Conservation (phyloP, 805 yeast species). For the Naumovozyma dairenensis region DNA sequence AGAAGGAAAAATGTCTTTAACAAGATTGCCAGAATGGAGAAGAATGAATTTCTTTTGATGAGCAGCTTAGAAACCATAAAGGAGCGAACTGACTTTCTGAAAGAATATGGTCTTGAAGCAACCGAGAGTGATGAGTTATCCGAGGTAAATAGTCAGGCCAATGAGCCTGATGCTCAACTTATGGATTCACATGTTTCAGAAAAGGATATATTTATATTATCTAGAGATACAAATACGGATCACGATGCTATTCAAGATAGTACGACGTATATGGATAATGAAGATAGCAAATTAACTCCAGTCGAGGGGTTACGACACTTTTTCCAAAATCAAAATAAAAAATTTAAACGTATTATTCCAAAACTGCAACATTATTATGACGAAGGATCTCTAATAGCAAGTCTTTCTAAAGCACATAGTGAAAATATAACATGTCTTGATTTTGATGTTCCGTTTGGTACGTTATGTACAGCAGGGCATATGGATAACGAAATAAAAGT, state of each 20-base stretch:
- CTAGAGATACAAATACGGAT: not conserved
- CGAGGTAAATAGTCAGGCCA: too few species aligned
- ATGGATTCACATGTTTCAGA: too few species aligned
- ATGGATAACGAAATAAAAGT: conserved; percentile 69
- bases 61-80: conserved; percentile 36
- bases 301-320: conserved; percentile 14
- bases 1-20: conserved; percentile 48
- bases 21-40: conserved; percentile 50
- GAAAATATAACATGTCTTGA: conserved; percentile 48
- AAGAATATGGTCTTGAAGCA: conserved; percentile 31
- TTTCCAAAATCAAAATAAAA: conserved; percentile 21
- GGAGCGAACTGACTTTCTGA: conserved; percentile 35
- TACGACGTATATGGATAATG: not conserved
- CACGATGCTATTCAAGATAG: not conserved
- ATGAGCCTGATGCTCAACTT: too few species aligned
- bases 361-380: conserved; percentile 55
- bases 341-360: conserved; percentile 44
- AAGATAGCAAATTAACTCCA: not conserved
- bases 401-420: conserved; percentile 40
- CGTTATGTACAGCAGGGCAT: conserved; percentile 60
- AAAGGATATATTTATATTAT: too few species aligned
- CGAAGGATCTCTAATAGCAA: conserved; percentile 45
- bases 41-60: conserved; percentile 48
- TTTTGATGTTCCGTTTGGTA: conserved; percentile 68
- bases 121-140: conserved; percentile 21